These are phyloP conservation scores for Davidsoniella australis DNA, from an alignment of 2,329 filamentous ascomycete genomes.

Conservation along the genomic window DNA sequence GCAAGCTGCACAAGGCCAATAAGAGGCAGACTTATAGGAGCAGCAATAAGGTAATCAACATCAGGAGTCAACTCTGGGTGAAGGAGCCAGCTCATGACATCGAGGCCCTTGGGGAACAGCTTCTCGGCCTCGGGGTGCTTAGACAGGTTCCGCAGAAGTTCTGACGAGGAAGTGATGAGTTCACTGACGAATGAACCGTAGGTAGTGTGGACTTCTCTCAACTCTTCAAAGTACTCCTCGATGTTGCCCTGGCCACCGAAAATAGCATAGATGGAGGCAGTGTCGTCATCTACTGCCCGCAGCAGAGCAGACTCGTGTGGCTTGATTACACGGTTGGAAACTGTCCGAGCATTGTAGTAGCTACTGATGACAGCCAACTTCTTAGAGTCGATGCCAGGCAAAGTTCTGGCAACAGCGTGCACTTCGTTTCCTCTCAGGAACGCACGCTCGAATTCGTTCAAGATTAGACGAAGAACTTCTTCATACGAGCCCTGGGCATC, in stretches of 20 bases:
- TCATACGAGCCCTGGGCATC: conserved; percentile 75
- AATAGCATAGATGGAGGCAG: conserved; percentile 77
- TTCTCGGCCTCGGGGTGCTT: conserved; percentile 78
- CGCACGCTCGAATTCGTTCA: conserved; percentile 92
- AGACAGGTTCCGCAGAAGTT: conserved; percentile 72
- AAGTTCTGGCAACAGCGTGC: conserved; percentile 67
- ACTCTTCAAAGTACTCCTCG: conserved; percentile 97
- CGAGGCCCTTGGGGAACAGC: conserved; percentile 91
- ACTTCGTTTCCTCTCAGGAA: conserved; percentile 94
- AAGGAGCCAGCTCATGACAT: conserved; percentile 86
- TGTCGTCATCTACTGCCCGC: conserved; percentile 68
- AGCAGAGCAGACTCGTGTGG: conserved; percentile 86
- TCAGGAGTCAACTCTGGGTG: conserved; percentile 81
- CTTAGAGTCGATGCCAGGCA: conserved; percentile 85
- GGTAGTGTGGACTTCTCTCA: conserved; percentile 76
- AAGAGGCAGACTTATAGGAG: conserved; percentile 85
- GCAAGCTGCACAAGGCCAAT: conserved; percentile 93
- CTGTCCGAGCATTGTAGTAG: conserved; percentile 81
- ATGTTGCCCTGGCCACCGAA: conserved; percentile 98
- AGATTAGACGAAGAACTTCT: conserved; percentile 77
- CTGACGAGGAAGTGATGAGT: conserved; percentile 62
- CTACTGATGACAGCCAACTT: conserved; percentile 77
- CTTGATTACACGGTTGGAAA: conserved; percentile 71
- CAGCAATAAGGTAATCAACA: conserved; percentile 82
- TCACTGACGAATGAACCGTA: conserved; percentile 85